These are phyloP conservation scores for Pseudomonodictys pantanalensis DNA, from an alignment of 495 filamentous ascomycete genomes.

Conservation along the genomic window DNA sequence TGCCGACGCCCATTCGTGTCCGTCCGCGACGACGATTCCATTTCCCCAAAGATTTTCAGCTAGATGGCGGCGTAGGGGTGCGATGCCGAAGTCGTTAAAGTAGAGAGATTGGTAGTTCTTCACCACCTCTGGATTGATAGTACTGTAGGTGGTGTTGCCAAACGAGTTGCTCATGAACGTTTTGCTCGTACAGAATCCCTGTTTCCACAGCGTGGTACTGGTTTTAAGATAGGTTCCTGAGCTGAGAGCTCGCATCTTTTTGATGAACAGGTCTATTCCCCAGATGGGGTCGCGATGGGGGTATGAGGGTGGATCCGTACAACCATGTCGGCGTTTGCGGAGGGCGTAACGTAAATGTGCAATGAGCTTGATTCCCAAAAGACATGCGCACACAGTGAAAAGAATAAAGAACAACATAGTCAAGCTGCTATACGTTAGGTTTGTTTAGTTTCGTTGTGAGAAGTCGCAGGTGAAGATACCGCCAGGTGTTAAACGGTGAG, in stretches of 20 bases:
- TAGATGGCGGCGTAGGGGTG: constrained; percentile 28
- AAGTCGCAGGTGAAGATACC: no score
- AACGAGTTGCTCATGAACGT: not conserved
- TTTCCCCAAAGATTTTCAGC: constrained; percentile 33
- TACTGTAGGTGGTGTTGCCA: not conserved
- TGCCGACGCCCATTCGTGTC: constrained; percentile 66
- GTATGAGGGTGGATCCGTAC: not conserved
- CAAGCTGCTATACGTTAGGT: no score
- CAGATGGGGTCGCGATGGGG: not conserved
- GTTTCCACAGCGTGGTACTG: not conserved
- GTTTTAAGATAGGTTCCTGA: not conserved
- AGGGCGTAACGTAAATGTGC: not conserved
- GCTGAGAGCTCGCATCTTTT: not conserved
- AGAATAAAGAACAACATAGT: no score
- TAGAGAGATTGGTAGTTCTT: constrained; percentile 78
- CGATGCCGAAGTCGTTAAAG: constrained; percentile 63
- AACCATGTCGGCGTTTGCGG: not conserved
- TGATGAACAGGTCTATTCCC: not conserved
- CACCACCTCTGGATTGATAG: constrained; percentile 77
- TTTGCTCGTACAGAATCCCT: not conserved
- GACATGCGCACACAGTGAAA: no score
- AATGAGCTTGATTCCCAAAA: no score
- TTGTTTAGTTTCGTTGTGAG: no score
- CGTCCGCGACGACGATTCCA: constrained; percentile 59
- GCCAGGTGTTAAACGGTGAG: no score